Base-by-base conservation (phyloP, 148 eudicot genomes). In the Persicaria maculosa region DNA sequence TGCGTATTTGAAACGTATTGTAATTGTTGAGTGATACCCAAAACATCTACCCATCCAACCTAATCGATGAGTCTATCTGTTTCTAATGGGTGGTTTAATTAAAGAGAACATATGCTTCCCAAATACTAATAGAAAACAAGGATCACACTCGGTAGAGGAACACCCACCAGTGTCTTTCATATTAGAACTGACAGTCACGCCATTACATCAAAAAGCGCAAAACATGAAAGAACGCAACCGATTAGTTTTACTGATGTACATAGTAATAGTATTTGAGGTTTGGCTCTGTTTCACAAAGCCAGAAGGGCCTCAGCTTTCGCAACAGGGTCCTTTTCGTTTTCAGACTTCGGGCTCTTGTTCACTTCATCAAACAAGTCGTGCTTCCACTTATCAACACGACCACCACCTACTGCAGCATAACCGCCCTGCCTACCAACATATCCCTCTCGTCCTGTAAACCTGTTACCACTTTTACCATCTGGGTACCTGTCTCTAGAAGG, bases 241-340 rank as follows among this genome's bases (percentile, higher is more conserved):
- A 31, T 31, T 31, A 31, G 40, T 31, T 31, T 31, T 31, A 31
- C 40, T 31, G 40, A 31, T 31, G 40, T 31, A 31, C 40, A 68
- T 25, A 36, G 71, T 53, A 0, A 17, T 5, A 36, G 1, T 55
- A 7, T 73, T 22, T 55, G 47, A 40, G 52, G 22, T 12, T 55
- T 47, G 14, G 15, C 40, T 44, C 9, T 2, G 4, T 22, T 78
- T 59, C 87, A 93, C 48, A 87, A 81, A 61, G 97, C 81, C 57
- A 94, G 78, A 6, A 94, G 84, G 6, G 98, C 96, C 86, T 94
- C 98, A 64, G 88, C 90, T 79, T 92, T 94, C 12, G 97, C 93
- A 64, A 92, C 83, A 47, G 88, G 91, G 75, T 93, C 98, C 76
- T 94, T 97, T 72, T 91, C 97, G 1, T 79, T 88, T 79, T 91